Evolutionary conservation across 345 rosid genomes (phyloP).

Genomic region (Eucalyptus viminalis): DNA sequence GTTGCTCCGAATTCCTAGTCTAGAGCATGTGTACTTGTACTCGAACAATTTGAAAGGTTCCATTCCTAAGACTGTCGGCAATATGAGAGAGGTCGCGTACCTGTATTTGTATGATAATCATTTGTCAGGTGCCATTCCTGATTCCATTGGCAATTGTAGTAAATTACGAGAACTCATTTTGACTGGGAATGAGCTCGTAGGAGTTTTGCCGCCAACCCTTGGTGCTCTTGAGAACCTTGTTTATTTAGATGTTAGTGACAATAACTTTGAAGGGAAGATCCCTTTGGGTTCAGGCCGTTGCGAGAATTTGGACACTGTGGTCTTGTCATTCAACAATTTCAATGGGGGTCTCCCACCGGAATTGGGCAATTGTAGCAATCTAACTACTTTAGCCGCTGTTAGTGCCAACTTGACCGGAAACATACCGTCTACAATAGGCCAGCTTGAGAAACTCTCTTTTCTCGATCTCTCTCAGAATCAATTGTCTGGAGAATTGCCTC

Average conservation of each 20-base stretch:
- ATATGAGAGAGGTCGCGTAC: conserved; percentile 14
- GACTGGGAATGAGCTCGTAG: conserved; percentile 30
- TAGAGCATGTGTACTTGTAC: conserved; percentile 22
- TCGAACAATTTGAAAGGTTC: conserved; percentile 46
- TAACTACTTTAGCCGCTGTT: conserved; percentile 23
- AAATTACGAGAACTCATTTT: conserved; percentile 29
- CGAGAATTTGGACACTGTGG: conserved; percentile 31
- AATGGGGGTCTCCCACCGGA: conserved; percentile 49
- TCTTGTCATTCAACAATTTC: conserved; percentile 46
- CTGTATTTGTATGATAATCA: conserved; percentile 29
- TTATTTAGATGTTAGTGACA: conserved; percentile 18
- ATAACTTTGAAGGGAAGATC: conserved; percentile 36
- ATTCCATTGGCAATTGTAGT: conserved; percentile 50
- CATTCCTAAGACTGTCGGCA: conserved; percentile 48
- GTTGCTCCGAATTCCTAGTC: conserved; percentile 21
- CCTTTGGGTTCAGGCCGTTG: conserved; percentile 31
- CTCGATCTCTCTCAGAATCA: conserved; percentile 61
- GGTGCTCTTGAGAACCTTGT: conserved; percentile 40
- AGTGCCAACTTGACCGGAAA: conserved; percentile 35
- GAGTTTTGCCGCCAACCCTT: conserved; percentile 46
- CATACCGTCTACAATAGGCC: conserved; percentile 66
- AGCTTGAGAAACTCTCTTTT: conserved; percentile 13
- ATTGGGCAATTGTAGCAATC: conserved; percentile 44
- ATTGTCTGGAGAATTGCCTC: conserved; percentile 60
- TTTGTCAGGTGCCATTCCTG: conserved; percentile 57